Evolutionary conservation across 1,139 yeast genomes (phyloP), one percentile per base, ranked within the genome.

Genomic region (Sugiyamaella paludigena): DNA sequence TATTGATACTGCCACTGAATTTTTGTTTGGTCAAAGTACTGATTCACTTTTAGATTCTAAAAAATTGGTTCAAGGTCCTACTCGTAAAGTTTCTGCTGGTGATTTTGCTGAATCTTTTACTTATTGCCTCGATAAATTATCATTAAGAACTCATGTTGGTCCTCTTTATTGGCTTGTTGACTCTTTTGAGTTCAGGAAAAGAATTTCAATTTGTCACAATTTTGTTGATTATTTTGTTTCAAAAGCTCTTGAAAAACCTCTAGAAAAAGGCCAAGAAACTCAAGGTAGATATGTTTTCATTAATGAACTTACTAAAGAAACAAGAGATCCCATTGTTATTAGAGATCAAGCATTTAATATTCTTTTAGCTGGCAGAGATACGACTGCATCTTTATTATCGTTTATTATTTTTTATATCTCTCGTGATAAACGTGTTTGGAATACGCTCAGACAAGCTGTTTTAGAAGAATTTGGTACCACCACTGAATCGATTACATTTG

Each of bases 1-100:
- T 6, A 72, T 80, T 58, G 84, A 80, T 59, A 73, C 81, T 11
- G 78, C 84, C 7, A 76, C 83, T 12, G 83, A 79, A 61, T 78
- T 79, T 58, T 67, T 80, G 56, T 79, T 79, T 63, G 84, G 84
- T 27, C 77, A 73, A 58, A 71, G 78, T 5, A 76, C 72, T 15
- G 50, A 54, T 42, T 50, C 58, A 10, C 53, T 61, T 13, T 51
- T 47, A 29, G 58, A 54, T 26, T 41, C 47, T 5, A 40, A 48
- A 12, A 50, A 54, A 12, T 40, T 49, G 33, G 49, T 58, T 38
- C 49, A 49, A 28, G 64, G 58, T 11, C 57, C 60, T 15, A 48
- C 52, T 26, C 55, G 58, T 19, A 34, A 46, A 7, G 58, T 61
- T 11, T 46, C 53, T 31, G 61, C 64, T 12, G 50, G 51, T 24